A percentile compares a stretch with the other conserved stretches of the same genome.
These are phyloP conservation scores for Lomentospora prolificans DNA, from an alignment of 2,329 filamentous ascomycete species.

Conservation along the genomic window DNA sequence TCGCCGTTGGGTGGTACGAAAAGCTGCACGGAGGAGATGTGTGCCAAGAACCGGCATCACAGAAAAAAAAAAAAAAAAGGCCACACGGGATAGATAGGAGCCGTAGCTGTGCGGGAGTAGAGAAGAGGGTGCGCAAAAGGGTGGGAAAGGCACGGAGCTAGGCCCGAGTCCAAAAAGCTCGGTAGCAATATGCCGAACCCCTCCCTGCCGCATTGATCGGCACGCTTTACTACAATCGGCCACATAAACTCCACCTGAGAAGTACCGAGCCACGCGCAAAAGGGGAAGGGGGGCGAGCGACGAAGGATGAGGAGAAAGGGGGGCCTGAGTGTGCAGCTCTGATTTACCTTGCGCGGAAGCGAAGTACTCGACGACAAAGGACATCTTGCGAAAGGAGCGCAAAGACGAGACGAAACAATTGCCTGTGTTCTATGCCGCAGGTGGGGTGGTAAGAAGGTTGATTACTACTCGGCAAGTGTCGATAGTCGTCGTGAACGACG, in stretches of 20 bases:
- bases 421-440: not conserved
- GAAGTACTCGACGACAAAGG: no score
- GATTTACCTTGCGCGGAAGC: no score
- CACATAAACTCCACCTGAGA: not conserved
- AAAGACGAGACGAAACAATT: not conserved
- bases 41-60: no score
- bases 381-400: no score
- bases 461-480: not conserved
- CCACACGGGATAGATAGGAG: no score
- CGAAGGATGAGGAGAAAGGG: not conserved
- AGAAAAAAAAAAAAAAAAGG: no score
- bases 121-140: not conserved
- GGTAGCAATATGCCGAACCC: conserved; percentile 3
- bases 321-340: not conserved
- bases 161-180: not conserved
- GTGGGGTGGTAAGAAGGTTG: not conserved
- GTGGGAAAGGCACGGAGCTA: not conserved
- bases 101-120: not conserved
- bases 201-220: not conserved
- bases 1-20: no score
- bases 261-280: not conserved
- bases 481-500: not conserved
- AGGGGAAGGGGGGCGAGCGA: not conserved
- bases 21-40: no score
- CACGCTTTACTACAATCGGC: not conserved